Evolutionary conservation across 441 rosid genomes (phyloP).

Genomic region (Breynia disticha): DNA sequence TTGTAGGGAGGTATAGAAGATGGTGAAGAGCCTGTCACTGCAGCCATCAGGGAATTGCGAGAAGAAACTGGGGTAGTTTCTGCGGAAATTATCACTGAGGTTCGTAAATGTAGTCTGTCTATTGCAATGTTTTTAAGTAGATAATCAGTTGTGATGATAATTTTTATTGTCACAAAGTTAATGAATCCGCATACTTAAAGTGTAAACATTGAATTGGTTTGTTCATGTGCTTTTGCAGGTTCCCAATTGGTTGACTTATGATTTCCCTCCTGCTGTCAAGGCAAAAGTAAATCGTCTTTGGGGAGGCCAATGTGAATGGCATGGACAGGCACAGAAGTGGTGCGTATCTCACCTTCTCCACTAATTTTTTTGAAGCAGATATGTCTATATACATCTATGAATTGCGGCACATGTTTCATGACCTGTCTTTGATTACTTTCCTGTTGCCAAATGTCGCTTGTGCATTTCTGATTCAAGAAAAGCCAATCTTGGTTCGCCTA

Average conservation of each 20-base stretch:
- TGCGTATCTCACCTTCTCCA: slow-evolving; percentile 19
- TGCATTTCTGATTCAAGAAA: no score
- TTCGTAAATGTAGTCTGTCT: slow-evolving; percentile 10
- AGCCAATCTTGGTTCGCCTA: no score
- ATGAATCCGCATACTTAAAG: no score
- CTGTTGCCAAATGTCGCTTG: no score
- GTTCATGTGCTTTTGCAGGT: slow-evolving; percentile 28
- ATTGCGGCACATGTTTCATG: no score
- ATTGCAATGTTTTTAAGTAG: background rate
- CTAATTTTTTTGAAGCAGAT: background rate
- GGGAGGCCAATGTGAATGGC: slow-evolving; percentile 99
- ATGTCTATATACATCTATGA: no score
- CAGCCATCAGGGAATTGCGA: slow-evolving; percentile 72
- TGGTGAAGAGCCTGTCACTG: slow-evolving; percentile 74
- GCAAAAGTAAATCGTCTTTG: slow-evolving; percentile 91
- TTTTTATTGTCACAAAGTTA: no score
- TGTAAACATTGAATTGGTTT: no score
- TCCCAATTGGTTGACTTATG: slow-evolving; percentile 85
- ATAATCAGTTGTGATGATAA: no score
- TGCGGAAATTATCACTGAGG: slow-evolving; percentile 78
- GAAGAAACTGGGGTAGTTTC: slow-evolving; percentile 90
- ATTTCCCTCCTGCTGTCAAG: slow-evolving; percentile 85
- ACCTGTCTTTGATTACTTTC: no score
- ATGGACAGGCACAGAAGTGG: slow-evolving; percentile 97
- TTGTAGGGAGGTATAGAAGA: slow-evolving; percentile 86